These are phyloP conservation scores for Gnaphalium uliginosum DNA, from an alignment of 129 eudicot genomes.

Conservation along the genomic window DNA sequence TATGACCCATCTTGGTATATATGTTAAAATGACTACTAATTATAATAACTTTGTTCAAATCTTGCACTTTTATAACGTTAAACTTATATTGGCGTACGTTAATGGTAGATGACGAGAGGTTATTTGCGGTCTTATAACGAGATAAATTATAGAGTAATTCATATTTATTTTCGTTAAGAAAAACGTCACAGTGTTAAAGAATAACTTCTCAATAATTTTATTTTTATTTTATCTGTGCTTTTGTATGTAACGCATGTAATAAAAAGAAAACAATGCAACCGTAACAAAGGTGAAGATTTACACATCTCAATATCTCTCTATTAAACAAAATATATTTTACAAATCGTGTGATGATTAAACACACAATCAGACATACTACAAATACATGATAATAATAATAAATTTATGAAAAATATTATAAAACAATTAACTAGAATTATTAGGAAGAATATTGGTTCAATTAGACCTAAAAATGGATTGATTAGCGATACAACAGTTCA, in stretches of 20 bases:
- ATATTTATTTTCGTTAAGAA: no score
- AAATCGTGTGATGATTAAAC: conserved; percentile 21
- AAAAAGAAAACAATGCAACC: background rate
- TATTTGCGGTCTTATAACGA: background rate
- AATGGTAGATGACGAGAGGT: background rate
- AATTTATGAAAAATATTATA: conserved; percentile 22
- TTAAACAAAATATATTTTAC: conserved; percentile 26
- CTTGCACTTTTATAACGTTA: background rate
- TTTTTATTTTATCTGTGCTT: background rate
- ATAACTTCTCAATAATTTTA: no score
- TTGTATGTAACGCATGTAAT: background rate
- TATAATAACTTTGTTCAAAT: background rate
- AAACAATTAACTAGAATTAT: conserved; percentile 17
- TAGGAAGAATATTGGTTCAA: conserved; percentile 34
- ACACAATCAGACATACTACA: conserved; percentile 33
- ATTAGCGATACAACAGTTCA: conserved; percentile 27
- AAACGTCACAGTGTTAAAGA: no score
- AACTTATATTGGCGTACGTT: background rate
- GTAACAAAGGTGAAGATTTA: conserved; percentile 8
- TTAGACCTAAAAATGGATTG: conserved; percentile 39
- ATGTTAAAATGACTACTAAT: background rate
- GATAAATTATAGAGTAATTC: background rate
- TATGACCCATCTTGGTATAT: background rate
- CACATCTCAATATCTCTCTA: conserved; percentile 26
- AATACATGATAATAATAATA: conserved; percentile 27